These are phyloP conservation scores for Ascochyta clinopodiicola DNA, from an alignment of 2,329 filamentous ascomycete genomes.

Conservation along the genomic window DNA sequence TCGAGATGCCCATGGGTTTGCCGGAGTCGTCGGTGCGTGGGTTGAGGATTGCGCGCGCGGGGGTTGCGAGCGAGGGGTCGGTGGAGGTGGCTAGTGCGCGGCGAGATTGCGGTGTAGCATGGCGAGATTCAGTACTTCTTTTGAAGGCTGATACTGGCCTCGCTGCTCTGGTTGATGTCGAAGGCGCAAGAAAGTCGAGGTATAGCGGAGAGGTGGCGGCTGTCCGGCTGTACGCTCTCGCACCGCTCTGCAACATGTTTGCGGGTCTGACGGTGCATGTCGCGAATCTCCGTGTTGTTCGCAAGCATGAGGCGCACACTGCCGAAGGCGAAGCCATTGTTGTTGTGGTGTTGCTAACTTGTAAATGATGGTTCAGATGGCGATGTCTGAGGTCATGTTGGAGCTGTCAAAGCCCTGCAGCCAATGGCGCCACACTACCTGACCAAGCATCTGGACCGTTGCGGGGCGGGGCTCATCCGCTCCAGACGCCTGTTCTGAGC, in stretches of 20 bases:
- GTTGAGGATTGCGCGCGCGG: constrained; percentile 61
- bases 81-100: constrained; percentile 44
- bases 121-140: not conserved
- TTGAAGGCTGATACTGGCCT: not conserved
- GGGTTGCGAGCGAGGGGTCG: constrained; percentile 31
- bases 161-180: constrained; percentile 3
- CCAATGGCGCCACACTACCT: constrained; percentile 19
- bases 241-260: constrained; percentile 5
- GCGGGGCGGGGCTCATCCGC: constrained; percentile 3
- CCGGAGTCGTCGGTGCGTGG: constrained; percentile 82
- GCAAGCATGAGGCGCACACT: constrained; percentile 43
- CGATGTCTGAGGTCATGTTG: constrained; percentile 23
- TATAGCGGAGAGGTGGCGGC: constrained; percentile 33
- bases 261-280: not conserved
- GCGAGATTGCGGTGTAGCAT: constrained; percentile 17
- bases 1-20: constrained; percentile 81
- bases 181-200: constrained; percentile 44
- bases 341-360: constrained; percentile 5
- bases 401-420: constrained; percentile 9
- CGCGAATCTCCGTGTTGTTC: constrained; percentile 23
- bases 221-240: constrained; percentile 31
- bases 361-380: constrained; percentile 5
- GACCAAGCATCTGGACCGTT: constrained; percentile 21
- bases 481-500: constrained; percentile 5
- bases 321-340: constrained; percentile 37